Evolutionary conservation across 768 basidiomycete species (phyloP).

Genomic region (Dentipellis fragilis): DNA sequence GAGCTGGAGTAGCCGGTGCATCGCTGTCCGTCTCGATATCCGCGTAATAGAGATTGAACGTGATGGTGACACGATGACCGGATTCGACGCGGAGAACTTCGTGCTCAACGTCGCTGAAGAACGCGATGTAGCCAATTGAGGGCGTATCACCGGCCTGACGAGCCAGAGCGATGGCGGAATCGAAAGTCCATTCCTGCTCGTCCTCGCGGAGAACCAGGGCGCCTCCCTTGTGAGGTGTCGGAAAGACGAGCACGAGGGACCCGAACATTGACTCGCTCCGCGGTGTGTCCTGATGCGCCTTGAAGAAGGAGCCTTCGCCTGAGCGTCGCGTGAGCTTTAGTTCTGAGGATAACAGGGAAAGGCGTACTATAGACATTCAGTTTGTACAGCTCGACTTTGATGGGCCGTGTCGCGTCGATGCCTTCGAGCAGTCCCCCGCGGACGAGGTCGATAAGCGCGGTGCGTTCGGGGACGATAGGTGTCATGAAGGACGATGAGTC

Average conservation of each 20-base stretch:
- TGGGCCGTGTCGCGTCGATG: constrained; percentile 7
- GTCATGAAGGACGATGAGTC: constrained; percentile 26
- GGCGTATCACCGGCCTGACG: not conserved
- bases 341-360: not conserved
- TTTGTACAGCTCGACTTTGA: constrained; percentile 32
- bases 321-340: not conserved
- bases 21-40: not conserved
- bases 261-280: constrained; percentile 36
- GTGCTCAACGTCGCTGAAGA: constrained; percentile 36
- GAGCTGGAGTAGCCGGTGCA: not conserved
- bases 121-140: constrained; percentile 28
- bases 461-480: constrained; percentile 20
- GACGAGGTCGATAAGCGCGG: constrained; percentile 21
- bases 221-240: constrained; percentile 36
- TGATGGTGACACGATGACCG: constrained; percentile 35
- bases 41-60: constrained; percentile 29
- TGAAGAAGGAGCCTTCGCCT: constrained; percentile 39
- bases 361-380: constrained; percentile 34
- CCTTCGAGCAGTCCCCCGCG: constrained; percentile 16
- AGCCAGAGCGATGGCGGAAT: constrained; percentile 23
- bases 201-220: constrained; percentile 26
- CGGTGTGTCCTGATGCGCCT: constrained; percentile 39
- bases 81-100: constrained; percentile 32
- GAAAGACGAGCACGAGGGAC: constrained; percentile 42
- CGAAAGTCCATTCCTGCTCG: constrained; percentile 26